Base-by-base conservation (phyloP, 352 stramenopile genomes). In the Nothophytophthora sp. region DNA sequence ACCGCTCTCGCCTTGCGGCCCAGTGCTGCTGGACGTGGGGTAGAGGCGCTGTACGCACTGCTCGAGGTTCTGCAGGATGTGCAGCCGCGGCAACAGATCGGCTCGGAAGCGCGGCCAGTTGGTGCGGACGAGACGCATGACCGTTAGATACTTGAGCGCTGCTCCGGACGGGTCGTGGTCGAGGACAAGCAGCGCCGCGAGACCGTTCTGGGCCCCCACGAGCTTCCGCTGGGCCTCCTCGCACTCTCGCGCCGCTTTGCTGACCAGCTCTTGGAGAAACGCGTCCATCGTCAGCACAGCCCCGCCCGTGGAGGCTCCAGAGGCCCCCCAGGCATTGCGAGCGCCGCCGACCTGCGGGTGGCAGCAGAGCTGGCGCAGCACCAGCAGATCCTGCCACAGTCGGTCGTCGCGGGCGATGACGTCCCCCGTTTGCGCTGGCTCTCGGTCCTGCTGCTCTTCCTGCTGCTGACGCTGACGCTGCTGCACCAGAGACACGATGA, bases 361-460 rank as follows among this genome's bases (percentile, higher is more conserved):
- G 36, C 90, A 97, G 51, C 92, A 98, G 4, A 96, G 80, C 55
- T 97, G 90, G 12, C 91, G 81, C 27, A 98, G 65, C 28, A 81
- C 57, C 16, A 97, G 68, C 8, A 98, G 47, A 15, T 83, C 77
- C 24, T 80, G 59, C 63, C 79, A 81, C 20, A 97, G 52, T 5
- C 33, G 50, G 29, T 82, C 71, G 19, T 67, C 60, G 15, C 71
- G 64, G 15, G 63, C 60, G 44, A 69, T 67, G 12, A 76, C 41
- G 9, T 72, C 51, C 24, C 50, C 56, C 15, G 50, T n/a, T n/a
- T n/a, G n/a, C n/a, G n/a, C n/a, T n/a, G n/a, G n/a, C n/a, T n/a
- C n/a, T n/a, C n/a, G n/a, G n/a, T n/a, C 34, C 16, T 55, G 34
- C 15, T 8, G 29, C 11, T 9, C 1, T 15, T 29, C 35, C 35